Percentiles rank a stretch among this genome's conserved stretches.
These are phyloP conservation scores for Globisporangium mamillatum DNA, from an alignment of 352 stramenopile species.

Conservation along the genomic window DNA sequence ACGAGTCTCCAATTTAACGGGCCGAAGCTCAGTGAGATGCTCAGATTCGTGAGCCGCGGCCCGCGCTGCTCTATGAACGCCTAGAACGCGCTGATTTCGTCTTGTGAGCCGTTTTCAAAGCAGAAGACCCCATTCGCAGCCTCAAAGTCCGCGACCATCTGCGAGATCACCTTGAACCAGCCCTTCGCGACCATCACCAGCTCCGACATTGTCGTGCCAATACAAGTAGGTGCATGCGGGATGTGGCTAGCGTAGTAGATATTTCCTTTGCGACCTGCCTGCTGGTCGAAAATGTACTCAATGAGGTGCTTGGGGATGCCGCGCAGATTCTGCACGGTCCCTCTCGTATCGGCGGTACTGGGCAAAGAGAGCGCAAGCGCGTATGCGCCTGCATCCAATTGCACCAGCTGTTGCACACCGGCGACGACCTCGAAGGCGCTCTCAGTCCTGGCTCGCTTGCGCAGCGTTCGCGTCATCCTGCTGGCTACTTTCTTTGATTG, in stretches of 20 bases:
- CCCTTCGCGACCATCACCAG: background rate
- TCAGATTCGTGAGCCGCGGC: background rate
- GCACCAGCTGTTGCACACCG: too few relatives aligned
- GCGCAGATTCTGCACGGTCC: background rate
- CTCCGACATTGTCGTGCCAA: background rate
- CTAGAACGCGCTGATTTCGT: background rate
- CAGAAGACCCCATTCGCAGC: background rate
- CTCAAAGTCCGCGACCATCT: background rate
- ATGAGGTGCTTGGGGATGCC: background rate
- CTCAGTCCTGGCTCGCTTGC: too few relatives aligned
- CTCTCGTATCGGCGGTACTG: background rate
- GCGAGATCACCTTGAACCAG: background rate
- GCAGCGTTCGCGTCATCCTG: too few relatives aligned
- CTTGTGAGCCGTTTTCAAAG: background rate
- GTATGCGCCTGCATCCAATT: too few relatives aligned
- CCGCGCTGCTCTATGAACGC: background rate
- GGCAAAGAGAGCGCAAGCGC: too few relatives aligned
- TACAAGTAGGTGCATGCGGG: background rate
- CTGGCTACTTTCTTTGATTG: too few relatives aligned
- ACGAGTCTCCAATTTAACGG: too few relatives aligned
- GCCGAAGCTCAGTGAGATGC: background rate
- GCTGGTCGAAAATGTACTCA: background rate
- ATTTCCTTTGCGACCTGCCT: background rate
- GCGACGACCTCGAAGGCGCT: too few relatives aligned
- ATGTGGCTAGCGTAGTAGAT: background rate